Evolutionary conservation across 129 eudicot species (phyloP), one percentile per base, ranked within the genome.

Genomic region (Flaveria robusta): DNA sequence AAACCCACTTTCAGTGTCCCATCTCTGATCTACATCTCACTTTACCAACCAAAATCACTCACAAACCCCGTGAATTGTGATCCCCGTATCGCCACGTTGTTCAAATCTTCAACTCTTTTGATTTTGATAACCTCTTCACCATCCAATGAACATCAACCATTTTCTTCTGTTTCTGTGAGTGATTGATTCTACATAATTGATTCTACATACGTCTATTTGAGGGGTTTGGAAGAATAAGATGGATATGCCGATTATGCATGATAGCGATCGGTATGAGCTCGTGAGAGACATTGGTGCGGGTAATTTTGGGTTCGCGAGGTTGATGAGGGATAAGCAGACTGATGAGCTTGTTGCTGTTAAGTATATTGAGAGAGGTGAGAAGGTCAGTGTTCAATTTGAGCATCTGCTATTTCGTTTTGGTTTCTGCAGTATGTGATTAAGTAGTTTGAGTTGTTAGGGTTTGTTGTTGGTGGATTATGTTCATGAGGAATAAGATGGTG

Each of bases 331-430:
- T 81, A 88, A 85, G 47, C 84, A 74, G 20, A 90, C 83, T 41
- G 75, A 83, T 62, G 90, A 90, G 54, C 96, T 83, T 71, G 92
- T 90, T 71, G 96, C 96, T 2, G 96, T 90, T 7, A 90, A 90
- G 91, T 90, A 87, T 74, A 90, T 90, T 77, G 96, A 90, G 85
- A 83, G 92, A 86, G 96, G 96, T 77, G 92, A 90, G 50, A 87
- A 87, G 92, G 96, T 90, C 22, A 72, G 83, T 81, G 46, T 42
- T 70, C 64, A 9, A 59, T 23, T 76, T 39, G 12, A 37, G 19
- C 55, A 42, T 46, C 64, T 34, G 9, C 23, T 7, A 7, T 19
- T 29, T 29, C 51, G 10, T 11, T 27, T 34, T 23, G 4, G 4
- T 52, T 77, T 26, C 29, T 78, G 45, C 49, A 27, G 20, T 58